Evolutionary conservation across 2,329 filamentous ascomycete genomes (phyloP), one percentile per base, ranked within the genome.

Genomic region (Fusarium pseudograminearum): DNA sequence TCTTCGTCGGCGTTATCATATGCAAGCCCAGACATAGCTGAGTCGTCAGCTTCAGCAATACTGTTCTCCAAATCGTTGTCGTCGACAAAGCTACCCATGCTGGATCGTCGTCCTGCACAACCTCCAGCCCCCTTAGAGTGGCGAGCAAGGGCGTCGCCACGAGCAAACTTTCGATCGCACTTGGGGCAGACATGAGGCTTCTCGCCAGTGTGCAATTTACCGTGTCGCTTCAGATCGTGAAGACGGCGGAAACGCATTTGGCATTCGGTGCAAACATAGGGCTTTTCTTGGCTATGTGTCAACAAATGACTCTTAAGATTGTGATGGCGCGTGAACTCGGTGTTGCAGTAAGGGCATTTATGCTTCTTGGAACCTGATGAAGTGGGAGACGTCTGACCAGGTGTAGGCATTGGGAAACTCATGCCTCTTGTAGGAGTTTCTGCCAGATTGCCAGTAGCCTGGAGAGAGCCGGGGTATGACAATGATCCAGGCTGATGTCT

Each of bases 241-340:
- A 98, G 85, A 69, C 96, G 90, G 57, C 96, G 89, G 80, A 99
- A 99, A 54, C 95, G 90, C 79, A 96, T 93, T 73, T 95, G 89
- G 78, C 96, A 99, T n/a, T 93, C 93, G 67, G 93, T 90, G 78
- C 96, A 99, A 30, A 96, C 89, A 77, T 96, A 99, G 0, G 96
- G 96, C 81, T 99, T 99, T 80, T 99, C 96, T 84, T 99, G 95
- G 76, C 94, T 98, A 80, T 98, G 96, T 1, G 96, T 98, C 77
- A 99, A 88, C 60, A 99, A 87, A 82, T 99, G 96, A 73, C 94
- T 98, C 82, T 98, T 99, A 30, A 98, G 87, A 76, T 99, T 98
- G 78, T 98, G 96, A 78, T 98, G 96, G 45, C 96, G 89, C 30
- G 96, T 99, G 74, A 99, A 99, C 76, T 97, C 96, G 7, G 96